Evolutionary conservation across 768 basidiomycete genomes (phyloP), one percentile per base, ranked within the genome.

Genomic region (Boletus rubescentipes): DNA sequence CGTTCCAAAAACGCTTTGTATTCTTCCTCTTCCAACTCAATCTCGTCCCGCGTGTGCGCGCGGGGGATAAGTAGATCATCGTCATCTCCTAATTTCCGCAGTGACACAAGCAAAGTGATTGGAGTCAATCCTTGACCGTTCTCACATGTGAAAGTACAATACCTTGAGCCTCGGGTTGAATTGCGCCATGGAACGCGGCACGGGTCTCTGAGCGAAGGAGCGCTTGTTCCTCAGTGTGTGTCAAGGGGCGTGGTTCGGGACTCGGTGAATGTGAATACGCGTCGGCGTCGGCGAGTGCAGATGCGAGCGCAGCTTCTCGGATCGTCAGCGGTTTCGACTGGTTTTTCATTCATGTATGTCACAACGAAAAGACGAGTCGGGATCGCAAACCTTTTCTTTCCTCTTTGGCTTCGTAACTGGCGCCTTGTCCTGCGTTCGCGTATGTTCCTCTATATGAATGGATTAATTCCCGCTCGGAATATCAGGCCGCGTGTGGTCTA

Each of bases 1-100:
- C 87, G 81, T 67, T 92, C 77, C 57, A 98, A 71, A 69, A 90
- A 98, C 2, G 79, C 75, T 21, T 82, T 79, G 65, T 98, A 99
- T 61, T 93, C 92, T 59, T 90, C 87, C 60, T 91, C 91, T 61
- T 97, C 93, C 38, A 69, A 61, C 61, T 89, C 85, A 3, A 79
- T 61, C 68, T 95, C 91, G 53, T 91, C 90, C 59, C 83, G 81
- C 0, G 86, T 89, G 70, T 86, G 90, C 53, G 87, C 86, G 35
- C 91, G 79, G 3, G 83, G 84, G 7, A 89, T 73, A 14, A 97
- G 79, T 1, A 95, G 68, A 35, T 82, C 90, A 11, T 85, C 88
- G 1, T 77, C 84, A 15, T 80, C 81, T 73, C 78, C 26, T 67
- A 67, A 32, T 61, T 57, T 14, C 65, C n/a, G 20, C 38, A 15